phyloP scores from a whole-genome alignment of 2,329 filamentous ascomycete genomes.

The Ramularia endophylla region DNA sequence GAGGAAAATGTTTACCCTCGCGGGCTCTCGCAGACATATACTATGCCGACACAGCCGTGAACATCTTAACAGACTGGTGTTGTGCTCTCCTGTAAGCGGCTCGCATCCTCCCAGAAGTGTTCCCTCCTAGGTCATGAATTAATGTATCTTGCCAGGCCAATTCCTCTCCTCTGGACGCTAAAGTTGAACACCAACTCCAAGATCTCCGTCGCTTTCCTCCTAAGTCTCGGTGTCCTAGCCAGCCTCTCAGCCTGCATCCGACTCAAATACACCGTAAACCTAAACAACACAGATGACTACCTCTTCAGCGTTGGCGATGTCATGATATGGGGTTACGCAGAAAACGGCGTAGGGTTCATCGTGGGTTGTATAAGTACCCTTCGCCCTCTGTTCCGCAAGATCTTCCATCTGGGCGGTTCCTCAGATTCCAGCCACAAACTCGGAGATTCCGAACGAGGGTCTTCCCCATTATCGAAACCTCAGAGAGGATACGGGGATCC shows the following conservation, averaged over 20 bases:
- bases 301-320: slow-evolving; percentile 31
- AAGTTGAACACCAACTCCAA: slow-evolving; percentile 38
- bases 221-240: slow-evolving; percentile 33
- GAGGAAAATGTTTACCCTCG: slow-evolving; percentile 25
- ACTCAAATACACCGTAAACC: slow-evolving; percentile 32
- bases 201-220: slow-evolving; percentile 33
- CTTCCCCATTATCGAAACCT: slow-evolving; percentile 4
- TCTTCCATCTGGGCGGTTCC: slow-evolving; percentile 16
- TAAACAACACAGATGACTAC: slow-evolving; percentile 30
- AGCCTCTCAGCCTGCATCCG: slow-evolving; percentile 31
- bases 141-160: slow-evolving; percentile 27
- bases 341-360: slow-evolving; percentile 32
- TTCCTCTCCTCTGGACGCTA: slow-evolving; percentile 39
- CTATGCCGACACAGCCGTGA: slow-evolving; percentile 32
- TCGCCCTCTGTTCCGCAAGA: slow-evolving; percentile 29
- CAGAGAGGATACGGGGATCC: not conserved
- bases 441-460: too few species aligned
- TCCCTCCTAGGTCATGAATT: not conserved
- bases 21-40: slow-evolving; percentile 29
- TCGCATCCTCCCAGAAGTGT: not conserved
- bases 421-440: slow-evolving; percentile 9
- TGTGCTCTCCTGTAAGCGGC: slow-evolving; percentile 29
- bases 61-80: slow-evolving; percentile 35
- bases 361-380: slow-evolving; percentile 32
- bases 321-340: slow-evolving; percentile 34